Percentiles rank a stretch among this genome's conserved stretches.
Conservation (phyloP, 768 basidiomycete genomes). For the Leccinum variicolor region DNA sequence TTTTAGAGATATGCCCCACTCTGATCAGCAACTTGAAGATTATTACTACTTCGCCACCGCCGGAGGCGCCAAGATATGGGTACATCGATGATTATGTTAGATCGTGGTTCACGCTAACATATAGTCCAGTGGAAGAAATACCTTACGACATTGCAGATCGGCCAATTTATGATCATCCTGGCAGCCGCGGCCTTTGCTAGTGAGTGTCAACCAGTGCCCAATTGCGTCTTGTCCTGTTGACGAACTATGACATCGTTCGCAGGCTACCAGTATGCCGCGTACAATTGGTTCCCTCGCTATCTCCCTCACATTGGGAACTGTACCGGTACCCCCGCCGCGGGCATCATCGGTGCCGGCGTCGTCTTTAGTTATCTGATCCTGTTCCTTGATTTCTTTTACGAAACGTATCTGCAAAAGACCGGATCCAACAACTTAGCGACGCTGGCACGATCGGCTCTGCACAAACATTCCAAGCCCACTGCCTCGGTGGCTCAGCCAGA, state of each 20-base stretch:
- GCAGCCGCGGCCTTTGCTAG: conserved; percentile 2
- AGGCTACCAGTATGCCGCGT: conserved; percentile 19
- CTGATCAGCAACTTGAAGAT: conserved; percentile 45
- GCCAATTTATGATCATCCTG: conserved; percentile 20
- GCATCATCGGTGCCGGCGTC: conserved; percentile 5
- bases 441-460: too few species aligned
- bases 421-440: not conserved
- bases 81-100: not conserved
- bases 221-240: not conserved
- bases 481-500: not conserved
- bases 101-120: not conserved
- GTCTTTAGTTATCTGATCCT: conserved; percentile 17
- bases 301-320: conserved; percentile 20
- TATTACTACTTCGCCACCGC: conserved; percentile 98
- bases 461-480: not conserved
- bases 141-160: conserved; percentile 24
- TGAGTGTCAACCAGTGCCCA: not conserved
- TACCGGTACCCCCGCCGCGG: conserved; percentile 9
- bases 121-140: conserved; percentile 21
- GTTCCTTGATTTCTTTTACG: conserved; percentile 21
- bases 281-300: conserved; percentile 13
- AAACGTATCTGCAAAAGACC: conserved; percentile 12
- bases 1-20: not conserved
- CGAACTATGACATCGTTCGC: not conserved
- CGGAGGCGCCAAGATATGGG: conserved; percentile 39